Evolutionary conservation across 441 rosid species (phyloP), one percentile per base, ranked within the genome.

Genomic region (Jatropha podagrica): DNA sequence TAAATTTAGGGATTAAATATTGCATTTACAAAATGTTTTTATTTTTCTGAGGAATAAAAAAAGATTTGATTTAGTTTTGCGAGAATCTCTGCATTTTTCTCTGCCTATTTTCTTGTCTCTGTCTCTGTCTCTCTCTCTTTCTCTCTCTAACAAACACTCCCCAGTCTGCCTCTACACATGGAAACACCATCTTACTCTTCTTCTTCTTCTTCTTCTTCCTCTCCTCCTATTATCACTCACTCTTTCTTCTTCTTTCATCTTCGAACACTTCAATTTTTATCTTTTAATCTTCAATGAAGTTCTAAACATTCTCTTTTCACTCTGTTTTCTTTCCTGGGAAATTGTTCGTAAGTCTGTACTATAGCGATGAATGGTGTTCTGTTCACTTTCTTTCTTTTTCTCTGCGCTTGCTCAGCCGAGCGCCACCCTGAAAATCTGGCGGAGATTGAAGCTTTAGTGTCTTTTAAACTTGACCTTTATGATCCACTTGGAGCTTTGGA

Each of bases 401-500:
- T 86, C 17, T 75, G 69, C 80, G 74, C 82, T 54, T 82, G 38
- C 37, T 59, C 85, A 3, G 72, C 77, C 77, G 58, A 83, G 77
- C 69, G 84, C 41, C 63, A 38, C 71, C 71, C 81, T 42, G 77
- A 80, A 44, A 76, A 64, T 42, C 78, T 75, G 2, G 78, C 79
- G 3, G 97, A 96, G 87, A 92, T 96, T 52, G 85, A 90, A 69
- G 86, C 99, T 1, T 86, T 96, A 74, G 85, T 82, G 5, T 81
- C 93, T 15, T 92, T 96, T 81, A 92, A 89, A 82, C 87, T 87
- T 41, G 84, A 78, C 76, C 90, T 96, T 61, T 80, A 83, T 37
- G 99, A 96, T 73, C 97, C 98, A 1, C 86, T 89, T 14, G 97
- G 88, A 18, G 91, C 91, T 0, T 77, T 96, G 65, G 76, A 78